Base-by-base conservation (phyloP, 768 basidiomycete genomes). In the Lentinula detonsa region DNA sequence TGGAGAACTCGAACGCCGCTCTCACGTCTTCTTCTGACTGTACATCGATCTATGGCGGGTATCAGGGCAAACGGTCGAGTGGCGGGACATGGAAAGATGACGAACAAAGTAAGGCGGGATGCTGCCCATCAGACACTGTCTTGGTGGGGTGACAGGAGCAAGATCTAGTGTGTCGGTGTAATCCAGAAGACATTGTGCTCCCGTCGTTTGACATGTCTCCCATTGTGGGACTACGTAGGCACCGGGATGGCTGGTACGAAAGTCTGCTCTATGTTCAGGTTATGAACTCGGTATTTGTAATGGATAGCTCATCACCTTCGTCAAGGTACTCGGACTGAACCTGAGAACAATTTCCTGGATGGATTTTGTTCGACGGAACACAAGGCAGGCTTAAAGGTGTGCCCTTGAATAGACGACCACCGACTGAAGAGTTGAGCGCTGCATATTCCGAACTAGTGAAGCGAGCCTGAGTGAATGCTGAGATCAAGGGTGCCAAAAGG, bases 121-220 rank as follows among this genome's bases (percentile, higher is more conserved):
- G 62, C 78, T 77, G 55, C 77, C 81, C 37, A 62, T 62, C 11
- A 63, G 56, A 61, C 80, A 82, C 13, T 67, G 66, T 6, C 64
- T 65, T 5, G 72, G 72, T 2, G 71, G 65, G 2, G 53, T 60
- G 5, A 67, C 66, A 2, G 72, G 71, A 0, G 67, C 67, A 1
- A 69, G 60, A 60, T 78, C 71, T 21, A 71, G 62, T 0, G 77
- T 72, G 43, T 72, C 56, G 7, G 64, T 61, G 60, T 65, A 79
- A 66, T 82, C 76, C 5, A 85, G 74, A 1, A 82, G 69, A 63
- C 85, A 85, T 39, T 76, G 74, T 15, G 77, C 72, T 7, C 73
- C 71, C 0, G 73, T 74, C 10, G 69, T 59, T 68, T 84, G 82
- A 66, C 85, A 86, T 1, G 80, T 81, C 62, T 84, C 84, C 81